Percentiles rank a stretch among this genome's conserved stretches.
phyloP scores from a whole-genome alignment of 2,329 filamentous ascomycete species.

The Zalaria sp. region DNA sequence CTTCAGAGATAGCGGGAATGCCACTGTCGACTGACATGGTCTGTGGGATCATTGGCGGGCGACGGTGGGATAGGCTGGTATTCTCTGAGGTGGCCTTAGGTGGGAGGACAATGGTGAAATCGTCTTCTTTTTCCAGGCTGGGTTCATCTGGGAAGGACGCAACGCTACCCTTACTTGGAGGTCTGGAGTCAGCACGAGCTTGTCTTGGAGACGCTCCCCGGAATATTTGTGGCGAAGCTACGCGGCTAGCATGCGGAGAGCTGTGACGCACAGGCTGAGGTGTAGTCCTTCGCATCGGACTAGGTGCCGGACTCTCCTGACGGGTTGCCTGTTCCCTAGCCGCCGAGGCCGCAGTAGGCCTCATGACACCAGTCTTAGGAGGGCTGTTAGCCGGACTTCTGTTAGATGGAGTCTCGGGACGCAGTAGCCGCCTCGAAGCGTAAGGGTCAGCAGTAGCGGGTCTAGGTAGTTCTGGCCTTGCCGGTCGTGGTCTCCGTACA shows the following conservation, averaged over 20 bases:
- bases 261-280: neutral
- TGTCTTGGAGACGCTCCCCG: slow-evolving; percentile 3
- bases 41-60: slow-evolving; percentile 22
- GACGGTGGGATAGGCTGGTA: slow-evolving; percentile 9
- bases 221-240: neutral
- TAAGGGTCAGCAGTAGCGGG: slow-evolving; percentile 43
- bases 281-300: slow-evolving; percentile 3
- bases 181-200: slow-evolving; percentile 9
- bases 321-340: slow-evolving; percentile 5
- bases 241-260: neutral
- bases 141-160: slow-evolving; percentile 8
- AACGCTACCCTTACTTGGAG: slow-evolving; percentile 18
- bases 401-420: slow-evolving; percentile 30
- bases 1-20: slow-evolving; percentile 21
- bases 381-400: slow-evolving; percentile 31
- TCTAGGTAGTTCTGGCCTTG: slow-evolving; percentile 28
- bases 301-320: slow-evolving; percentile 5
- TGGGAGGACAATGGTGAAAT: slow-evolving; percentile 33
- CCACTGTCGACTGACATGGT: slow-evolving; percentile 25
- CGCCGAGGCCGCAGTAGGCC: slow-evolving; percentile 13
- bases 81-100: slow-evolving; percentile 19
- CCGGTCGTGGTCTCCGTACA: slow-evolving; percentile 35
- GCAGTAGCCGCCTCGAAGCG: slow-evolving; percentile 21
- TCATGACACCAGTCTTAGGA: slow-evolving; percentile 18
- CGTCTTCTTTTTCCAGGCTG: slow-evolving; percentile 22